A percentile compares a stretch with the other conserved stretches of the same genome.
Evolutionary conservation across 495 filamentous ascomycete genomes (phyloP).

Genomic region (Neurospora sp.): DNA sequence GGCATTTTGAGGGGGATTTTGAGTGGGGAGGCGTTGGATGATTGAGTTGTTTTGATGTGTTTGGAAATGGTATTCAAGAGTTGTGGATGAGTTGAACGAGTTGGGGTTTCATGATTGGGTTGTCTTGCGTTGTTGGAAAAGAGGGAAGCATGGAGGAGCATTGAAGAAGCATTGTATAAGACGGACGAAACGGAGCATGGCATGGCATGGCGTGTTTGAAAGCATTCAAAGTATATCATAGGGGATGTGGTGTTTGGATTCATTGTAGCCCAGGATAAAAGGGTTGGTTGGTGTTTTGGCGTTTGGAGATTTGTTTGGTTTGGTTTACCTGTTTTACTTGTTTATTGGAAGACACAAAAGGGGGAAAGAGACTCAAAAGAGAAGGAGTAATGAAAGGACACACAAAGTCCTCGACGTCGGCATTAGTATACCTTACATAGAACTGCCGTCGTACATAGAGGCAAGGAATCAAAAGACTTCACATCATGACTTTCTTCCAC

Average conservation of each 20-base stretch:
- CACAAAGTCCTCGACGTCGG: too few species aligned
- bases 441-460: too few species aligned
- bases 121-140: too few species aligned
- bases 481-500: too few species aligned
- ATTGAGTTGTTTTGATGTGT: slow-evolving; percentile 5
- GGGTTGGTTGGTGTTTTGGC: neutral
- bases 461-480: too few species aligned
- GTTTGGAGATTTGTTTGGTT: neutral
- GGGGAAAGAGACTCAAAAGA: too few species aligned
- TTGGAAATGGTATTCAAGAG: neutral
- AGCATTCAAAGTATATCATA: neutral
- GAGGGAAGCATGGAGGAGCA: too few species aligned
- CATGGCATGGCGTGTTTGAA: slow-evolving; percentile 8
- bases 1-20: slow-evolving; percentile 46
- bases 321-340: neutral
- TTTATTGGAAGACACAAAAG: neutral
- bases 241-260: neutral
- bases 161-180: neutral
- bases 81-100: neutral
- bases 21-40: slow-evolving; percentile 41
- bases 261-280: neutral
- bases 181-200: neutral
- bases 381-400: too few species aligned
- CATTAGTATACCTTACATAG: too few species aligned
- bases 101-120: too few species aligned